A percentile compares a stretch with the other conserved stretches of the same genome.
Conservation (phyloP, 2,329 filamentous ascomycete species). For the Botrytis sinoallii region DNA sequence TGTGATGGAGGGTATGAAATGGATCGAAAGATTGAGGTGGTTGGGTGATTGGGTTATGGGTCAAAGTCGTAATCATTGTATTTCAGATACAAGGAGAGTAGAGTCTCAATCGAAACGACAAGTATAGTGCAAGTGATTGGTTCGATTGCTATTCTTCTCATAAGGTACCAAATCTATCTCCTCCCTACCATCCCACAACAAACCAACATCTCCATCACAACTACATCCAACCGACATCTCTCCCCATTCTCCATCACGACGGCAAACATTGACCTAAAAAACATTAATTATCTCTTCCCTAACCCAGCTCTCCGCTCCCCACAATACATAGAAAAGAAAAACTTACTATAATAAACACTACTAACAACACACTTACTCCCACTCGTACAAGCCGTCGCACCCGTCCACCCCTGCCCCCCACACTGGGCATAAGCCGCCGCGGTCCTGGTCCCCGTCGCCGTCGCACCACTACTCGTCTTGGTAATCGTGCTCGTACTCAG, state of each 20-base stretch:
- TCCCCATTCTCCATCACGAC: neutral
- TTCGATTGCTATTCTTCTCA: neutral
- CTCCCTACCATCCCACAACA: neutral
- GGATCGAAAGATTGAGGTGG: neutral
- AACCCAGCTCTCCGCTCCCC: too few species aligned
- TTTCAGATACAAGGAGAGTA: neutral
- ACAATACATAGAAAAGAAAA: neutral
- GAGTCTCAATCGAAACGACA: neutral
- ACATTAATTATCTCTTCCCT: neutral
- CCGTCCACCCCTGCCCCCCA: constrained; percentile 4
- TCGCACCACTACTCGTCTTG: neutral
- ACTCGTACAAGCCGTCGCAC: neutral
- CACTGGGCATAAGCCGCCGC: constrained; percentile 3
- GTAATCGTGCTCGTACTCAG: neutral
- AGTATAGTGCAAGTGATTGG: neutral
- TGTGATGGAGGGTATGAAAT: neutral
- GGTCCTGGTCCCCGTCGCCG: neutral
- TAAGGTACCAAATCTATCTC: neutral
- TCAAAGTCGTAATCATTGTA: neutral
- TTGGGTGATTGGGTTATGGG: neutral
- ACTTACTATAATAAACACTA: constrained; percentile 24
- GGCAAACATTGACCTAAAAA: constrained; percentile 7
- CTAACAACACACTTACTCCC: constrained; percentile 22
- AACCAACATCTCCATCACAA: neutral
- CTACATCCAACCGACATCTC: neutral